A percentile compares a stretch with the other conserved stretches of the same genome.
phyloP scores from a whole-genome alignment of 2,329 filamentous ascomycete genomes.

The Cladosporium sp. region DNA sequence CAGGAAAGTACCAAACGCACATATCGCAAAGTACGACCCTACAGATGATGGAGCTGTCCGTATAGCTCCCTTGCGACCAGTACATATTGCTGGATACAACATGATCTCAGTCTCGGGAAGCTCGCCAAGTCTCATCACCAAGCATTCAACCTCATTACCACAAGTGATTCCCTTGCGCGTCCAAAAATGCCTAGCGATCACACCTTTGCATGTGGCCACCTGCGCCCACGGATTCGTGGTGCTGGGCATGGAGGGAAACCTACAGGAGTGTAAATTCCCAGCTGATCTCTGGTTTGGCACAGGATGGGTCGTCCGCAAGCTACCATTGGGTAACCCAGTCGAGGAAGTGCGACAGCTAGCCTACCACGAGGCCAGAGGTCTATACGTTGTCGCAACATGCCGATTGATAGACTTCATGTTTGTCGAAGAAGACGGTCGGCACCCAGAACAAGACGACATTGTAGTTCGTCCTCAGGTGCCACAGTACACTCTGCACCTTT shows the following conservation, averaged over 20 bases:
- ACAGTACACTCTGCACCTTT: conserved; percentile 71
- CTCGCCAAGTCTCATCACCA: conserved; percentile 79
- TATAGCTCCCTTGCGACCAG: conserved; percentile 55
- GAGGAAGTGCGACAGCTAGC: conserved; percentile 71
- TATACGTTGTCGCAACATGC: conserved; percentile 76
- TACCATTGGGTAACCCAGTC: conserved; percentile 56
- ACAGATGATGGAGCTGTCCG: conserved; percentile 49
- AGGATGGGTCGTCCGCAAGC: conserved; percentile 72
- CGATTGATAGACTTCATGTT: conserved; percentile 71
- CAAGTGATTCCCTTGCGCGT: conserved; percentile 51
- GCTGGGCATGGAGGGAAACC: conserved; percentile 55
- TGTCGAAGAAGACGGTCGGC: conserved; percentile 80
- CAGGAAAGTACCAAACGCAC: conserved; percentile 70
- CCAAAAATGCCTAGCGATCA: conserved; percentile 7
- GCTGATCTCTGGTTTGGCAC: conserved; percentile 68
- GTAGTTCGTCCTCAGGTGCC: conserved; percentile 66
- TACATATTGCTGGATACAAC: conserved; percentile 73
- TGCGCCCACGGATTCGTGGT: conserved; percentile 67
- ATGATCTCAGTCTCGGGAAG: conserved; percentile 79
- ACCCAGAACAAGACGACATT: conserved; percentile 69
- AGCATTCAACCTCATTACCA: conserved; percentile 74
- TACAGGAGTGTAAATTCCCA: conserved; percentile 73
- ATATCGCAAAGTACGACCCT: conserved; percentile 60
- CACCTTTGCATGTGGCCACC: conserved; percentile 9
- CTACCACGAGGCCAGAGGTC: conserved; percentile 72